Evolutionary conservation across 2,329 filamentous ascomycete genomes (phyloP).

Genomic region (Diaporthe helianthi): DNA sequence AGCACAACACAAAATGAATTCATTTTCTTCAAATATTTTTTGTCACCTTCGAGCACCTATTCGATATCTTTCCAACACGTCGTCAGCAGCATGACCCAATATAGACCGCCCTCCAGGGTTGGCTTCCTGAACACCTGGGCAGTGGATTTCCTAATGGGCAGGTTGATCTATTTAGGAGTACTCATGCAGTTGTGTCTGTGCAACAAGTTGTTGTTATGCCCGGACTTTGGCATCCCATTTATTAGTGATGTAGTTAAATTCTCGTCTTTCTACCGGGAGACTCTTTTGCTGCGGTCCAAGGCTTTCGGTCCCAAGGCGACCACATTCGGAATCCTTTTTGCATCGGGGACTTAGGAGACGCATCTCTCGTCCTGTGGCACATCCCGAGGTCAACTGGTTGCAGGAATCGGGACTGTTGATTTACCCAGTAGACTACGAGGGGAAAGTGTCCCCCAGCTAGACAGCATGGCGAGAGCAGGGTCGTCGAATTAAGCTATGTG

Average conservation of each 20-base stretch:
- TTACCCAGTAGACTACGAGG: too few relatives aligned
- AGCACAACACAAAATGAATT: too few relatives aligned
- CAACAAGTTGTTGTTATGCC: neutral
- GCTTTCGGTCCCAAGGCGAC: neutral
- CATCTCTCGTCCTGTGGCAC: neutral
- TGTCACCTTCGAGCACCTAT: too few relatives aligned
- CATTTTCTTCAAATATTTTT: too few relatives aligned
- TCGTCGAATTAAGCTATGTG: slow-evolving; percentile 27
- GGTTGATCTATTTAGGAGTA: too few relatives aligned
- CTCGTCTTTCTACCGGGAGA: too few relatives aligned
- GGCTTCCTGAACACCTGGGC: neutral
- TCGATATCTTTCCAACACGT: too few relatives aligned
- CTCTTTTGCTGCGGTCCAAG: neutral
- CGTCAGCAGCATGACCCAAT: neutral
- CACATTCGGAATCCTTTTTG: too few relatives aligned
- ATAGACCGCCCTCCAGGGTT: neutral
- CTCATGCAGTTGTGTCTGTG: too few relatives aligned
- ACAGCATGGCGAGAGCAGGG: neutral
- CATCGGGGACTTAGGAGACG: neutral
- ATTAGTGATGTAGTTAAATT: too few relatives aligned
- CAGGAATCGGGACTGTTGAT: neutral
- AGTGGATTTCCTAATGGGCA: neutral
- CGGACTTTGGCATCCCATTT: neutral
- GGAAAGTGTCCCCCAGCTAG: neutral
- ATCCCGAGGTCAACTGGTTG: too few relatives aligned